These are phyloP conservation scores for Geranium incanum DNA, from an alignment of 441 rosid genomes.

Conservation along the genomic window DNA sequence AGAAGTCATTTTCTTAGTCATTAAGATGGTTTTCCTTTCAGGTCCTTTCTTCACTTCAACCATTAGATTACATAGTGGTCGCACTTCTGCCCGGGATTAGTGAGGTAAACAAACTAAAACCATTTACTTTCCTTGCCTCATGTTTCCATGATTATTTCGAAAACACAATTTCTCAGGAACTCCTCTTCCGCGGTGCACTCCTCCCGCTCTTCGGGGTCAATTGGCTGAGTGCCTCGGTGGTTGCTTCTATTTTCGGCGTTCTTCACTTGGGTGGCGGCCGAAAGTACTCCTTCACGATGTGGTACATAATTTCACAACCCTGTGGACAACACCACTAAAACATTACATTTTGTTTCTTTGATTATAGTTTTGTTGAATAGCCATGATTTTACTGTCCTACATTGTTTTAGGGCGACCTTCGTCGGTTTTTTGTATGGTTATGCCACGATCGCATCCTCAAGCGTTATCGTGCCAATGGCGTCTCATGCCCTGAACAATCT, in stretches of 20 bases:
- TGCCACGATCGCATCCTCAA: conserved; percentile 54
- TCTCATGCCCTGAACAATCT: conserved; percentile 78
- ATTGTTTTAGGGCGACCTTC: conserved; percentile 62
- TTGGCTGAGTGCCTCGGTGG: conserved; percentile 48
- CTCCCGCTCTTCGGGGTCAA: conserved; percentile 65
- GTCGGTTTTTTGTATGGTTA: conserved; percentile 70
- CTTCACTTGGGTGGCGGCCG: conserved; percentile 77
- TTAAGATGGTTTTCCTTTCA: conserved; percentile 20
- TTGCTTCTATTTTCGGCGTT: conserved; percentile 60
- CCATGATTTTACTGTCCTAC: not conserved
- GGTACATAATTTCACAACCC: conserved; percentile 37
- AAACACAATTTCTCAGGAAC: conserved; percentile 43
- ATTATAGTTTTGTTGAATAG: not conserved
- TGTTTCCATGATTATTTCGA: not conserved
- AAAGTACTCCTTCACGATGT: conserved; percentile 73
- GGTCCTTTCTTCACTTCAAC: conserved; percentile 80
- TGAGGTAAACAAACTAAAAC: conserved; percentile 42
- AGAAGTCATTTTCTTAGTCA: not conserved
- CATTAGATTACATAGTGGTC: conserved; percentile 62
- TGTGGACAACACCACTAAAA: not conserved
- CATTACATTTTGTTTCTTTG: not conserved
- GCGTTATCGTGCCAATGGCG: conserved; percentile 64
- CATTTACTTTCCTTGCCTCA: not conserved
- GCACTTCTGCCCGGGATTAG: conserved; percentile 80
- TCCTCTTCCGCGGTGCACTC: conserved; percentile 69